A percentile compares a stretch with the other conserved stretches of the same genome.
These are phyloP conservation scores for Furcasterigmium sp. DNA, from an alignment of 2,329 filamentous ascomycete species.

Conservation along the genomic window DNA sequence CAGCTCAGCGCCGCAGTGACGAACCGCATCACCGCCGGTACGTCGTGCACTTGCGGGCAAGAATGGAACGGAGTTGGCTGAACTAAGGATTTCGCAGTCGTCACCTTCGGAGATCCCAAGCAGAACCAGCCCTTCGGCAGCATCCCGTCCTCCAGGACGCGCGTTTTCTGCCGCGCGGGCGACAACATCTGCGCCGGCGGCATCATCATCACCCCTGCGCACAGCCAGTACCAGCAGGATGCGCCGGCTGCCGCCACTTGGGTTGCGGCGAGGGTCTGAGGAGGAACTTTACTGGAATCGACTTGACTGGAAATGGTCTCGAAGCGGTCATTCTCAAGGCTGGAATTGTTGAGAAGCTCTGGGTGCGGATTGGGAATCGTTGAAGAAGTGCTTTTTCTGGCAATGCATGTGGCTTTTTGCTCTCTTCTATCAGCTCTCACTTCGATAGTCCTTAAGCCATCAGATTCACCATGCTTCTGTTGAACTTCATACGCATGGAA, in stretches of 20 bases:
- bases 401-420: too few species aligned
- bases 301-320: too few species aligned
- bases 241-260: constrained; percentile 21
- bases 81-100: constrained; percentile 9
- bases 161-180: constrained; percentile 24
- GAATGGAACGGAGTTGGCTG: too few species aligned
- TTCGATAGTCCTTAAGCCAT: too few species aligned
- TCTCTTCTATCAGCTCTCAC: too few species aligned
- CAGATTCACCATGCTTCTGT: too few species aligned
- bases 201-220: constrained; percentile 17
- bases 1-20: constrained; percentile 26
- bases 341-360: too few species aligned
- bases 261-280: constrained; percentile 15
- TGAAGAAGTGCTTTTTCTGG: too few species aligned
- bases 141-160: constrained; percentile 6
- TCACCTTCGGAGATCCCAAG: constrained; percentile 12
- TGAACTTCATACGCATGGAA: too few species aligned
- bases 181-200: constrained; percentile 24
- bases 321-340: too few species aligned
- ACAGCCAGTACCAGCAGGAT: constrained; percentile 21
- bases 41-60: constrained; percentile 5
- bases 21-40: constrained; percentile 19
- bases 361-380: too few species aligned
- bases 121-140: background rate
- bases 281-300: too few species aligned